Evolutionary conservation across 768 basidiomycete genomes (phyloP).

Genomic region (Serendipita sp.): DNA sequence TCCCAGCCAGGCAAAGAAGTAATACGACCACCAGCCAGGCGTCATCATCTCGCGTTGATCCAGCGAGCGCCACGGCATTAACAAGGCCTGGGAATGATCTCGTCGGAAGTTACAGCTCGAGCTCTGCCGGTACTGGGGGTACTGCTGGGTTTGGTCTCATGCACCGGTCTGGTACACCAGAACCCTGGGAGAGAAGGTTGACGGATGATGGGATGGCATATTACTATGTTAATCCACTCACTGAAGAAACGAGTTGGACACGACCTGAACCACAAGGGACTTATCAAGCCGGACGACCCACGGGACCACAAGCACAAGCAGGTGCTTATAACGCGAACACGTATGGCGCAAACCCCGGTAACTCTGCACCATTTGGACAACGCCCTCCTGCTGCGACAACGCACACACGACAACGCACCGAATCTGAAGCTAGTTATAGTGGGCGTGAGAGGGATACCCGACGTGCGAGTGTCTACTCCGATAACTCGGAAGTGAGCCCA

Average conservation of each 20-base stretch:
- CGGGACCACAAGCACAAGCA: background rate
- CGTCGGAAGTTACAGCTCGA: background rate
- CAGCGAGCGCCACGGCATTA: background rate
- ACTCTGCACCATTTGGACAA: no score
- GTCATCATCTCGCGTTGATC: background rate
- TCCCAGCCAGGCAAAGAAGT: background rate
- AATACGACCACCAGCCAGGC: background rate
- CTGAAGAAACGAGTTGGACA: constrained; percentile 54
- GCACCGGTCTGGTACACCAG: constrained; percentile 42
- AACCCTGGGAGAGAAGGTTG: constrained; percentile 68
- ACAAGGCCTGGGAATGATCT: background rate
- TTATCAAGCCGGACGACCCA: background rate
- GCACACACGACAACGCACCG: background rate
- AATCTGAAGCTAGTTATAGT: constrained; percentile 2
- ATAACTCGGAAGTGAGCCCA: constrained; percentile 60
- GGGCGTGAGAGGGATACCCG: constrained; percentile 2
- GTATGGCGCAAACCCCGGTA: background rate
- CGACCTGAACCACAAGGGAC: constrained; percentile 31
- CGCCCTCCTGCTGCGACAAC: background rate
- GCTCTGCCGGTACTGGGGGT: constrained; percentile 23
- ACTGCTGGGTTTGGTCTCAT: constrained; percentile 48
- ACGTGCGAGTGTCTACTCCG: constrained; percentile 58
- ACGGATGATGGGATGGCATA: constrained; percentile 73
- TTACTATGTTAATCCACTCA: constrained; percentile 59
- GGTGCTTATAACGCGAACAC: background rate